Percentiles rank a stretch among this genome's conserved stretches.
phyloP scores from a whole-genome alignment of 2,329 filamentous ascomycete genomes.

The Tolypocladium tropicale region DNA sequence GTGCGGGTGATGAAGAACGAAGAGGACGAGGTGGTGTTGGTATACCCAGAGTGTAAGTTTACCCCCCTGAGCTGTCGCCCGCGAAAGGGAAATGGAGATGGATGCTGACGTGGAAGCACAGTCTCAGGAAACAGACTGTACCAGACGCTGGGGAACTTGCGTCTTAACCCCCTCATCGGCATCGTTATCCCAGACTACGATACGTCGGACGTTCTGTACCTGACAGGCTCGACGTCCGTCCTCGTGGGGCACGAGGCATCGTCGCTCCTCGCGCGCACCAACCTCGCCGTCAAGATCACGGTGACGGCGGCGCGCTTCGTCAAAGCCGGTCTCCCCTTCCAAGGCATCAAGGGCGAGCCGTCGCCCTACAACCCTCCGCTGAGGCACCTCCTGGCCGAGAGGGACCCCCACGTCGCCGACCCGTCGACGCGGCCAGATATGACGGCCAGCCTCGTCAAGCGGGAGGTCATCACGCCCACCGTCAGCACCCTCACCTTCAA shows the following conservation, averaged over 20 bases:
- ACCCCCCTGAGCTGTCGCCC: not conserved
- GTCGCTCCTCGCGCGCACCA: slow-evolving; percentile 54
- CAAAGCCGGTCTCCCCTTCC: slow-evolving; percentile 54
- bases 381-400: slow-evolving; percentile 53
- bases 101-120: slow-evolving; percentile 4
- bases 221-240: slow-evolving; percentile 59
- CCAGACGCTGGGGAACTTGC: slow-evolving; percentile 72
- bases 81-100: rapidly evolving
- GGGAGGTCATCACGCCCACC: slow-evolving; percentile 52
- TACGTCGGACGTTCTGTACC: slow-evolving; percentile 62
- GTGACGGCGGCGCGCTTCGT: slow-evolving; percentile 54
- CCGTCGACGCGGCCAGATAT: slow-evolving; percentile 8
- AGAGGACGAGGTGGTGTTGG: slow-evolving; percentile 36
- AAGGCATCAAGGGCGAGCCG: slow-evolving; percentile 44
- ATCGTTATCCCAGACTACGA: slow-evolving; percentile 65
- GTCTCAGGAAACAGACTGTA: slow-evolving; percentile 75
- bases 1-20: slow-evolving; percentile 55
- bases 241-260: slow-evolving; percentile 55
- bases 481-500: slow-evolving; percentile 53
- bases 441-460: slow-evolving; percentile 46
- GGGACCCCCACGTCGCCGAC: slow-evolving; percentile 8
- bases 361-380: slow-evolving; percentile 76
- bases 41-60: slow-evolving; percentile 64
- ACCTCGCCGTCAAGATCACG: slow-evolving; percentile 60
- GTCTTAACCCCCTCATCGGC: slow-evolving; percentile 55